These are phyloP conservation scores for Centaurea solstitialis DNA, from an alignment of 129 eudicot genomes.

Conservation along the genomic window DNA sequence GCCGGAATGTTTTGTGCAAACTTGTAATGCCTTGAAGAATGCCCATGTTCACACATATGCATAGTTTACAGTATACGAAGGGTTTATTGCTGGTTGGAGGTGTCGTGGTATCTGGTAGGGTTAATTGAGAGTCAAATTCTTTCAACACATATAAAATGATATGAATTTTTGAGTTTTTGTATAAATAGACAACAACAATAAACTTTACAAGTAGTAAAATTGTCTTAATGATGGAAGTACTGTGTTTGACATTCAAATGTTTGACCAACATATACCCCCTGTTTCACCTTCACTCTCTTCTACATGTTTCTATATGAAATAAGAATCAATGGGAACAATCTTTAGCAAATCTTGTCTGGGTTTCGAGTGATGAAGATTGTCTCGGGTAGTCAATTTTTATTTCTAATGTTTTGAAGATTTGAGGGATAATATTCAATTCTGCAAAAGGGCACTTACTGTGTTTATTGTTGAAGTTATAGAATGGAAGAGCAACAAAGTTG, in stretches of 20 bases:
- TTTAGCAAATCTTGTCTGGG: not conserved
- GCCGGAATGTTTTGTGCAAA: not conserved
- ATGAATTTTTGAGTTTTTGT: not conserved
- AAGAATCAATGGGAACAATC: not conserved
- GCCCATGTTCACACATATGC: not conserved
- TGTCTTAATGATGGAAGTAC: not conserved
- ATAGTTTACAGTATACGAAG: not conserved
- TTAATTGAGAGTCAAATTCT: not conserved
- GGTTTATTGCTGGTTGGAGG: conserved; percentile 4
- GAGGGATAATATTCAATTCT: too few species aligned
- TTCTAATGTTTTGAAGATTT: not conserved
- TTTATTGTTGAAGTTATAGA: not conserved
- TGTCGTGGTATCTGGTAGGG: not conserved
- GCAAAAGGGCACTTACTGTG: not conserved
- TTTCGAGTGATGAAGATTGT: not conserved
- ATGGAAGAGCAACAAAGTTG: not conserved
- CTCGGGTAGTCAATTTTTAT: not conserved
- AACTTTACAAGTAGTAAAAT: not conserved
- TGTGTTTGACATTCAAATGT: not conserved
- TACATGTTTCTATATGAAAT: not conserved
- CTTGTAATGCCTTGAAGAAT: not conserved
- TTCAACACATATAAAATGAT: not conserved
- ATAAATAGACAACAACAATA: too few species aligned
- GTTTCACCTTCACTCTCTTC: not conserved
- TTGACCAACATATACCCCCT: not conserved